phyloP scores from a whole-genome alignment of 176 grass and related monocot species.

The Cenchrus purpureus region DNA sequence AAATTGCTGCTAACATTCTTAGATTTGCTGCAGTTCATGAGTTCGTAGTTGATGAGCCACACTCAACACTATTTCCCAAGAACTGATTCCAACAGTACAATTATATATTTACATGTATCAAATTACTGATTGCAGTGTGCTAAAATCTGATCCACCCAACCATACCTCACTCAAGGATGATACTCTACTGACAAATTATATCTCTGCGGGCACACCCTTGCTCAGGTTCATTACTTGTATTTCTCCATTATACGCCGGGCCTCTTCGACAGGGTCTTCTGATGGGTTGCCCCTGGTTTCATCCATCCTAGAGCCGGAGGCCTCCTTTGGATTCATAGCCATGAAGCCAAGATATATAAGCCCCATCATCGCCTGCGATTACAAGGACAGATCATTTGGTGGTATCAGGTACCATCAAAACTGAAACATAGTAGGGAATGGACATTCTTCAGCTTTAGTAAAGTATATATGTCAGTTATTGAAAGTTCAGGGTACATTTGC shows the following conservation, averaged over 20 bases:
- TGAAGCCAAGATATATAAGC: constrained; percentile 80
- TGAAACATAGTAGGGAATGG: neutral
- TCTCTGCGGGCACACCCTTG: neutral
- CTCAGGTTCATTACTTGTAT: constrained; percentile 63
- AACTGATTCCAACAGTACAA: neutral
- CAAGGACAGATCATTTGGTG: neutral
- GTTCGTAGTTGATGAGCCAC: neutral
- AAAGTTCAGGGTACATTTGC: neutral
- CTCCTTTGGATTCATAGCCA: constrained; percentile 77
- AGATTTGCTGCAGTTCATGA: neutral
- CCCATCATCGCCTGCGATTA: constrained; percentile 80
- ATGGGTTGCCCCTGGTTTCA: constrained; percentile 24
- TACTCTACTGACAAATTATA: neutral
- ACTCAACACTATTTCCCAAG: neutral
- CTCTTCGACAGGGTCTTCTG: constrained; percentile 76
- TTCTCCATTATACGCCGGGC: constrained; percentile 97
- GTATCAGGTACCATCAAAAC: neutral
- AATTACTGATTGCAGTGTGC: neutral
- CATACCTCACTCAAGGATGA: neutral
- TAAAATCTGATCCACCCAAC: constrained; percentile 16
- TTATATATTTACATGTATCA: constrained; percentile 26
- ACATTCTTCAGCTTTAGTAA: neutral
- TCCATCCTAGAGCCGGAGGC: constrained; percentile 48
- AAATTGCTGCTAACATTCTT: neutral
- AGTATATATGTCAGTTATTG: neutral